Conservation (phyloP, 148 eudicot genomes). For the Chenopodium suecicum region DNA sequence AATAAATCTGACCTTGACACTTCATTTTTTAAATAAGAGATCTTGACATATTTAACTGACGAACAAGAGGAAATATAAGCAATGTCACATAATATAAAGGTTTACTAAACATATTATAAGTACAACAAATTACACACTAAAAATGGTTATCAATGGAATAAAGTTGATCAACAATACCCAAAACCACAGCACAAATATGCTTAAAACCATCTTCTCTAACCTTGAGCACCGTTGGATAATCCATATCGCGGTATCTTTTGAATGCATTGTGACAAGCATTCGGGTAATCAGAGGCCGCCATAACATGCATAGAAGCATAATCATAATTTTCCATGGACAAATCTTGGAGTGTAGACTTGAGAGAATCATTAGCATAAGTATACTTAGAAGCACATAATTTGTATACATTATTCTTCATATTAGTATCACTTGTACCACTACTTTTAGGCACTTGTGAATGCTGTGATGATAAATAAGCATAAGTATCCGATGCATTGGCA, state of each 20-base stretch:
- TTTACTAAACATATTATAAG: not conserved
- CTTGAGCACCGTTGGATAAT: slow-evolving; percentile 58
- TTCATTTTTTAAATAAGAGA: too few relatives aligned
- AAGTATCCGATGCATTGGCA: slow-evolving; percentile 54
- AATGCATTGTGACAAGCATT: slow-evolving; percentile 64
- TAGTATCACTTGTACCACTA: slow-evolving; percentile 18
- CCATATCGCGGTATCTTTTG: slow-evolving; percentile 39
- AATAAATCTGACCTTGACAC: not conserved
- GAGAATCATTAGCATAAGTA: slow-evolving; percentile 46
- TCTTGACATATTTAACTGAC: not conserved
- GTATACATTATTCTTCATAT: slow-evolving; percentile 45
- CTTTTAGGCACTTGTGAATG: slow-evolving; percentile 15
- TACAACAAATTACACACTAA: not conserved
- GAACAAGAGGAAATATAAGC: not conserved
- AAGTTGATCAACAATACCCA: slow-evolving; percentile 65
- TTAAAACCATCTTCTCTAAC: slow-evolving; percentile 61
- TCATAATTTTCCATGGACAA: slow-evolving; percentile 49
- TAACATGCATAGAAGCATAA: slow-evolving; percentile 64
- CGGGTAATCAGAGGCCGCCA: slow-evolving; percentile 70
- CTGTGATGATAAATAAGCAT: slow-evolving; percentile 47
- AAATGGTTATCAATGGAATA: slow-evolving; percentile 5
- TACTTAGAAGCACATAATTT: slow-evolving; percentile 63
- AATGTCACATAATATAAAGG: not conserved
- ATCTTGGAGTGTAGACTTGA: slow-evolving; percentile 47
- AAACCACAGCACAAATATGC: slow-evolving; percentile 69